Percentiles rank a stretch among this genome's conserved stretches.
phyloP scores from a whole-genome alignment of 2,329 filamentous ascomycete species.

The Laburnicola sp. region DNA sequence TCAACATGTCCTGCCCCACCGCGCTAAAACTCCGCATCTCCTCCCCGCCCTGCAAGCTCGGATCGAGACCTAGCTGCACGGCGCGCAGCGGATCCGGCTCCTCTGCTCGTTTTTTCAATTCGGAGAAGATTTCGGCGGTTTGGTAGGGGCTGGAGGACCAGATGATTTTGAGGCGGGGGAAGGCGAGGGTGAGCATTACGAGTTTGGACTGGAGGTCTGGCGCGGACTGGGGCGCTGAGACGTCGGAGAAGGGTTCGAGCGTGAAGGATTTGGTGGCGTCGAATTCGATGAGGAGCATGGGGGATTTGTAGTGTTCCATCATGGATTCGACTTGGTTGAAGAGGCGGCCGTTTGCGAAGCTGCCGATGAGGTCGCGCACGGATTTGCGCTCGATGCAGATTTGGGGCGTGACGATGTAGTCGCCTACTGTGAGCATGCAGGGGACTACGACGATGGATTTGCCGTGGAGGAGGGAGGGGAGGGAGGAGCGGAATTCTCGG shows the following conservation, averaged over 20 bases:
- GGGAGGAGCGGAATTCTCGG: constrained; percentile 89
- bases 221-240: constrained; percentile 47
- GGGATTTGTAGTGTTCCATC: constrained; percentile 86
- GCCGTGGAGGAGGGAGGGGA: constrained; percentile 89
- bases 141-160: constrained; percentile 95
- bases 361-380: constrained; percentile 85
- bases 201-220: constrained; percentile 89
- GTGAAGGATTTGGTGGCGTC: constrained; percentile 97
- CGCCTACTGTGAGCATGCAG: constrained; percentile 93
- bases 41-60: constrained; percentile 55
- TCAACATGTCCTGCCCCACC: constrained; percentile 87
- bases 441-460: constrained; percentile 86
- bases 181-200: constrained; percentile 88
- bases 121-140: constrained; percentile 94
- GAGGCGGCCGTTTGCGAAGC: constrained; percentile 86
- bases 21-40: constrained; percentile 74
- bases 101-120: constrained; percentile 83
- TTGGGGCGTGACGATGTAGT: constrained; percentile 88
- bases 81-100: constrained; percentile 91
- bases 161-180: constrained; percentile 85
- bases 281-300: constrained; percentile 95
- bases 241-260: constrained; percentile 63
- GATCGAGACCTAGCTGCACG: constrained; percentile 77
- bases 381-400: constrained; percentile 97
- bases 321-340: constrained; percentile 93